Percentiles rank a stretch among this genome's conserved stretches.
Evolutionary conservation across 164 flowering plant genomes (phyloP).

Genomic region (Piper betle): DNA sequence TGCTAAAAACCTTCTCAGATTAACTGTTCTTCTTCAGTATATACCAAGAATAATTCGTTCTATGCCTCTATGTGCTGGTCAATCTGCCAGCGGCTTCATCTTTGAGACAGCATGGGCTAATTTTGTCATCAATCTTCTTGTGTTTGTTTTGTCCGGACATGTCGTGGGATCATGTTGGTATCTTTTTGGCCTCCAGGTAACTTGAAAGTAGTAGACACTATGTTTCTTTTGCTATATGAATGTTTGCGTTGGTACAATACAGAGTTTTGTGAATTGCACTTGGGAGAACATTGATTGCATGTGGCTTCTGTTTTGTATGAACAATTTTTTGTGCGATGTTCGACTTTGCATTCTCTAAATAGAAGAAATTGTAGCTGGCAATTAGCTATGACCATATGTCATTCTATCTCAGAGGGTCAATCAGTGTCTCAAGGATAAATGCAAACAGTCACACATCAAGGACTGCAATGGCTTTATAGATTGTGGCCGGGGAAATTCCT

Average conservation of each 20-base stretch:
- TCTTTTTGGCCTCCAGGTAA: conserved; percentile 83
- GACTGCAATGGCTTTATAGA: conserved; percentile 43
- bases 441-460: conserved; percentile 12
- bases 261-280: background rate
- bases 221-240: background rate
- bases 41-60: conserved; percentile 58
- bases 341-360: too few species aligned
- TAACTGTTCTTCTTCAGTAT: conserved; percentile 68
- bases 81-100: conserved; percentile 62
- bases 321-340: too few species aligned
- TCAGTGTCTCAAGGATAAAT: conserved; percentile 71
- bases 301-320: too few species aligned
- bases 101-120: conserved; percentile 98
- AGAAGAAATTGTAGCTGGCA: background rate
- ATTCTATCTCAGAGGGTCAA: conserved; percentile 53
- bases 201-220: conserved; percentile 1
- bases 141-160: conserved; percentile 68
- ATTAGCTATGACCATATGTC: background rate
- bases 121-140: conserved; percentile 78
- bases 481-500: conserved; percentile 38
- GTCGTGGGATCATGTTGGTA: conserved; percentile 89
- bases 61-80: conserved; percentile 70
- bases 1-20: conserved; percentile 73
- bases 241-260: background rate
- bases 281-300: too few species aligned